Evolutionary conservation across 2,329 filamentous ascomycete genomes (phyloP), one percentile per base, ranked within the genome.

Genomic region (Hysterium pulicare): DNA sequence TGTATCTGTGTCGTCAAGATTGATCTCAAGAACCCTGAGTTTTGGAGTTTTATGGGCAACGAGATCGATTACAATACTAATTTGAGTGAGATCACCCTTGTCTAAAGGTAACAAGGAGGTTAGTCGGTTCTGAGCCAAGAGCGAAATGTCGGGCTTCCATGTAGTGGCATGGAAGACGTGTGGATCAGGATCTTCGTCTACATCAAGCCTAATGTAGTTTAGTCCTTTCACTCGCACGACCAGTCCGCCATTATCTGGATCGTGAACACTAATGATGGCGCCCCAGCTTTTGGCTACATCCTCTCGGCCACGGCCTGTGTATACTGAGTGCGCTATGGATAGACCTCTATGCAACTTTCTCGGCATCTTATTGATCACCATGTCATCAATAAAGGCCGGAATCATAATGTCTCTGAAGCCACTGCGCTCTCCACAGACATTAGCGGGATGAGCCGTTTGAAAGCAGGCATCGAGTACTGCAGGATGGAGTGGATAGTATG

Each of bases 21-120:
- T 58, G 2, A 66, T 24, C 40, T 69, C 66, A 4, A 67, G 26
- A 7, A 69, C 55, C 2, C 38, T 57, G 0, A 64, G 49, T 1
- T 13, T 19, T 5, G 65, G 66, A 8, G 43, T 63, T 47, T 68
- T 69, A 42, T 67, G 59, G 1, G 61, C 59, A 1, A 67, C 42
- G 0, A 69, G 45, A 34, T 69, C 56, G 16, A 69, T 46, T n/a
- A n/a, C n/a, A n/a, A n/a, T n/a, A n/a, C n/a, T n/a, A n/a, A n/a
- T n/a, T n/a, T n/a, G n/a, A n/a, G n/a, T n/a, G n/a, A n/a, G n/a
- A n/a, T n/a, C n/a, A n/a, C n/a, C n/a, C n/a, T n/a, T n/a, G n/a
- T n/a, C n/a, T n/a, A n/a, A n/a, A n/a, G n/a, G n/a, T n/a, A n/a
- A n/a, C n/a, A n/a, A n/a, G n/a, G n/a, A n/a, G n/a, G n/a, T n/a